Evolutionary conservation across 345 rosid genomes (phyloP).

Genomic region (Citrus sinensis): DVS_A1.0 CM039169.1:2163001-2163500

Average conservation of each 20-base stretch:
- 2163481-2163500: neutral
- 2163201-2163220: neutral
- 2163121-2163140: neutral
- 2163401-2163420: conserved; percentile 73
- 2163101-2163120: too few relatives aligned
- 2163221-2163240: neutral
- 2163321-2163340: conserved; percentile 28
- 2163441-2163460: conserved; percentile 41
- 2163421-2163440: conserved; percentile 69
- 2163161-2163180: neutral
- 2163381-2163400: conserved; percentile 48
- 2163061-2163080: too few relatives aligned
- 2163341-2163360: conserved; percentile 68
- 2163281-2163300: conserved; percentile 52
- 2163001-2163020: neutral
- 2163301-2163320: conserved; percentile 57
- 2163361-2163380: conserved; percentile 69
- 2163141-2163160: neutral
- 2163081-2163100: too few relatives aligned
- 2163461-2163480: neutral
- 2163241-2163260: neutral
- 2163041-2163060: too few relatives aligned
- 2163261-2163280: neutral
- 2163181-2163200: neutral
- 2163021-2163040: too few relatives aligned